Conservation (phyloP, 2,329 filamentous ascomycete species). For the Trichoderma sp. region DNA sequence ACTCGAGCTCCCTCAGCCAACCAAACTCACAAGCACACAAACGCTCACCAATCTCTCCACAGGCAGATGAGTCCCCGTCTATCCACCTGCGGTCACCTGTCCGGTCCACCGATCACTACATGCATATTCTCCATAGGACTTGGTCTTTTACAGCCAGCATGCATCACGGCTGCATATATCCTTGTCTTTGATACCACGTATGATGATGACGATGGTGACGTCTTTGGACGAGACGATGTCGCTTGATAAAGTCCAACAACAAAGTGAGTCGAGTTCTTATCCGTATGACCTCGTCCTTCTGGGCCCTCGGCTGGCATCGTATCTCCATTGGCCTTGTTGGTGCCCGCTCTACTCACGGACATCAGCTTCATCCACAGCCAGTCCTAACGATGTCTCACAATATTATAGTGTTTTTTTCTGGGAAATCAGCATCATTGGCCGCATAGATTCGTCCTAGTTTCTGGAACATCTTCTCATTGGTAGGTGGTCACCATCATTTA, state of each 20-base stretch:
- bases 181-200: constrained; percentile 7
- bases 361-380: not conserved
- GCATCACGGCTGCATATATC: constrained; percentile 9
- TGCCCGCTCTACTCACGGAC: not conserved
- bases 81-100: constrained; percentile 8
- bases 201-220: constrained; percentile 14
- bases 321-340: not conserved
- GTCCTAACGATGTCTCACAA: not conserved
- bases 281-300: not conserved
- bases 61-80: not conserved
- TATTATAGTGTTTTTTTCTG: not conserved
- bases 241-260: not conserved
- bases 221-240: not conserved
- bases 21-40: constrained; percentile 4
- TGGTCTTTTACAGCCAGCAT: not conserved
- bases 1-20: not conserved
- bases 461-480: not conserved
- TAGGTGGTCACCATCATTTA: not conserved
- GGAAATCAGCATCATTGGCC: not conserved
- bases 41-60: not conserved
- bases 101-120: constrained; percentile 4
- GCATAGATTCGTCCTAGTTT: not conserved
- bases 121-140: constrained; percentile 15
- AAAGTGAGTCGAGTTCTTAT: not conserved
- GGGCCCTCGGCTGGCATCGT: not conserved